Percentiles rank a stretch among this genome's conserved stretches.
Evolutionary conservation across 2,329 filamentous ascomycete species (phyloP).

Genomic region (Aspergillus sojae): DNA sequence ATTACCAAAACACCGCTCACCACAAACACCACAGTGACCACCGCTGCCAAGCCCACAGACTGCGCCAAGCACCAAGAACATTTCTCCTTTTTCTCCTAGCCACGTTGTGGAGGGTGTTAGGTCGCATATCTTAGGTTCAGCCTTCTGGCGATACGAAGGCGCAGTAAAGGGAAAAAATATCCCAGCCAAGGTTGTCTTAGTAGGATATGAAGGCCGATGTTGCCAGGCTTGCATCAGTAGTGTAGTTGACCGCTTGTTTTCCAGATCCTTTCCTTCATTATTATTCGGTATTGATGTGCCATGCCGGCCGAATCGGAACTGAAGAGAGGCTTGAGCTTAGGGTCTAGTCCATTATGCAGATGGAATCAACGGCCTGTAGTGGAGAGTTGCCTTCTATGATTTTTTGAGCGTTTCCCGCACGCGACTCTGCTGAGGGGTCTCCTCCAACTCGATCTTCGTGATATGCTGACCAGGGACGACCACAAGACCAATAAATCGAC

Average conservation of each 20-base stretch:
- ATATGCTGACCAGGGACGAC: conserved; percentile 88
- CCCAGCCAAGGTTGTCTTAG: conserved; percentile 6
- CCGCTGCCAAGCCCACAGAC: conserved; percentile 21
- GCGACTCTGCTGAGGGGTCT: conserved; percentile 43
- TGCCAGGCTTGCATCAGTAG: not conserved
- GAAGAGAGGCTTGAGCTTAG: conserved; percentile 3
- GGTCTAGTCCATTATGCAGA: not conserved
- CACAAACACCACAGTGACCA: conserved; percentile 13
- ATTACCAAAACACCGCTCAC: conserved; percentile 11
- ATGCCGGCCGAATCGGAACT: conserved; percentile 4
- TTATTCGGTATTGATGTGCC: not conserved
- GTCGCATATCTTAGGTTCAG: conserved; percentile 14
- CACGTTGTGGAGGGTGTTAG: conserved; percentile 24
- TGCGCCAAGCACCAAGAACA: conserved; percentile 24
- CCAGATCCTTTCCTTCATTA: not conserved
- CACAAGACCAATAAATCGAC: conserved; percentile 83
- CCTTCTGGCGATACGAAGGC: conserved; percentile 15
- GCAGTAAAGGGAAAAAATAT: conserved; percentile 1
- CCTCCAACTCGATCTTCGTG: conserved; percentile 83
- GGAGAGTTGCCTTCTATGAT: conserved; percentile 14
- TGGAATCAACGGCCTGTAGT: conserved; percentile 2
- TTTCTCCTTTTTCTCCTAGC: conserved; percentile 20
- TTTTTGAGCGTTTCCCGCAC: conserved; percentile 23
- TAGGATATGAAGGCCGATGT: not conserved
- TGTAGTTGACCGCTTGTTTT: conserved; percentile 5